Conservation (phyloP, 495 filamentous ascomycete species). For the Oidiodendron maius region DNA sequence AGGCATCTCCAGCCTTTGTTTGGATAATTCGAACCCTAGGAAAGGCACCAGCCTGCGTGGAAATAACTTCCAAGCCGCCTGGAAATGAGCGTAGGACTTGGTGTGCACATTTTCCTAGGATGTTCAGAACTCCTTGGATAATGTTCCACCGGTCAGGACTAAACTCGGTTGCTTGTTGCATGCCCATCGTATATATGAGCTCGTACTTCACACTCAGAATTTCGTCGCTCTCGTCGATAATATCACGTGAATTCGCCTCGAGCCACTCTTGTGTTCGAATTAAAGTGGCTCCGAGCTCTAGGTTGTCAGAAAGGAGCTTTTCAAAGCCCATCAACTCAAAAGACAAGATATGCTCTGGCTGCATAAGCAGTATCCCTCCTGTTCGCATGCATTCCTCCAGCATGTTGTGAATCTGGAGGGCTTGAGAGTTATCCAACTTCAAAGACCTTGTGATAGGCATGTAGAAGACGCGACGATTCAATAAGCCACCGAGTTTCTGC, state of each 20-base stretch:
- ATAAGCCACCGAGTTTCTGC: conserved; percentile 10
- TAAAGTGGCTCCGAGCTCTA: background rate
- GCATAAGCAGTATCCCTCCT: conserved; percentile 8
- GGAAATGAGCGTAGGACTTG: conserved; percentile 4
- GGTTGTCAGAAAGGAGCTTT: conserved; percentile 1
- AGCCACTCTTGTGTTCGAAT: conserved; percentile 13
- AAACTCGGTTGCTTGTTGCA: conserved; percentile 8
- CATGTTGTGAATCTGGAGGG: background rate
- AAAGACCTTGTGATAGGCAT: conserved; percentile 14
- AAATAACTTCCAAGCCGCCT: conserved; percentile 6
- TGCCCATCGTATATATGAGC: conserved; percentile 14
- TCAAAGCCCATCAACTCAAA: conserved; percentile 13
- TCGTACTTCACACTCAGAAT: conserved; percentile 9
- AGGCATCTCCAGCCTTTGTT: background rate
- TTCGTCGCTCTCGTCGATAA: conserved; percentile 11
- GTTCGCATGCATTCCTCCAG: conserved; percentile 2
- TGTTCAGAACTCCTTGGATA: conserved; percentile 40
- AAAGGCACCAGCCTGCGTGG: background rate
- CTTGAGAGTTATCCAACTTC: background rate
- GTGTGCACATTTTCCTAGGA: conserved; percentile 26
- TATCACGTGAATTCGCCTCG: conserved; percentile 1
- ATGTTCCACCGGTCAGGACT: conserved; percentile 13
- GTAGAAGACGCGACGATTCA: conserved; percentile 10
- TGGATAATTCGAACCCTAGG: conserved; percentile 13
- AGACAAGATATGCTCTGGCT: conserved; percentile 17